A percentile compares a stretch with the other conserved stretches of the same genome.
phyloP scores from a whole-genome alignment of 805 yeast genomes.

The Candida golubevii region DNA sequence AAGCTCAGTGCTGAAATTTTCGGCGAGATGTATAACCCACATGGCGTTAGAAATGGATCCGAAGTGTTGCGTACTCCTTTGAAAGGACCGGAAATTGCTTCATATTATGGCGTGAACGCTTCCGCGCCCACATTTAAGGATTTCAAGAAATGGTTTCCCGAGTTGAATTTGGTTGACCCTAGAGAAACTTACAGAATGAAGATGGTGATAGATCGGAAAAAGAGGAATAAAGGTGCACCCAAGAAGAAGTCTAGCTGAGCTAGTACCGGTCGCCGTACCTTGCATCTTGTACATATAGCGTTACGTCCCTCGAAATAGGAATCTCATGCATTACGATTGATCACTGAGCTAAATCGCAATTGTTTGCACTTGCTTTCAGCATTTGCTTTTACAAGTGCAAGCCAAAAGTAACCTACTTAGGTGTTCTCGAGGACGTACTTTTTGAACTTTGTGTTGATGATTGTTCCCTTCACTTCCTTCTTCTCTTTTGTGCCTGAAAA shows the following conservation, averaged over 20 bases:
- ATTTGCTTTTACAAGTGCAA: no score
- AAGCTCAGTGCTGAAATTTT: conserved; percentile 63
- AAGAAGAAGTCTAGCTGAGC: conserved; percentile 48
- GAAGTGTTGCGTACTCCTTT: conserved; percentile 64
- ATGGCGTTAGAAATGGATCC: conserved; percentile 62
- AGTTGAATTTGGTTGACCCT: conserved; percentile 54
- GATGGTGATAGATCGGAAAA: conserved; percentile 61
- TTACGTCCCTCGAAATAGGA: no score
- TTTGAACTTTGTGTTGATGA: no score
- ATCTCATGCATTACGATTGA: no score
- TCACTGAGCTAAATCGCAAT: no score
- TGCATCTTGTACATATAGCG: conserved; percentile 7
- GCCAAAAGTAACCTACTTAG: no score
- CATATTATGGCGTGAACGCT: conserved; percentile 67
- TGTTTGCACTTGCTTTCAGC: no score
- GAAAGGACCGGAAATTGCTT: conserved; percentile 65
- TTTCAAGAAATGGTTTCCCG: conserved; percentile 50
- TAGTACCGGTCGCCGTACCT: background rate
- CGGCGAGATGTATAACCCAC: conserved; percentile 68
- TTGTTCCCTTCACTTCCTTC: conserved; percentile 1
- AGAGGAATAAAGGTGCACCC: conserved; percentile 89
- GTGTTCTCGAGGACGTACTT: no score
- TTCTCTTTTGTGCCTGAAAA: conserved; percentile 11
- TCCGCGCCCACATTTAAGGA: conserved; percentile 62
- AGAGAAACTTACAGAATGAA: conserved; percentile 65